Base-by-base conservation (phyloP, 345 rosid genomes). In the Eucalyptus brandiana region DNA sequence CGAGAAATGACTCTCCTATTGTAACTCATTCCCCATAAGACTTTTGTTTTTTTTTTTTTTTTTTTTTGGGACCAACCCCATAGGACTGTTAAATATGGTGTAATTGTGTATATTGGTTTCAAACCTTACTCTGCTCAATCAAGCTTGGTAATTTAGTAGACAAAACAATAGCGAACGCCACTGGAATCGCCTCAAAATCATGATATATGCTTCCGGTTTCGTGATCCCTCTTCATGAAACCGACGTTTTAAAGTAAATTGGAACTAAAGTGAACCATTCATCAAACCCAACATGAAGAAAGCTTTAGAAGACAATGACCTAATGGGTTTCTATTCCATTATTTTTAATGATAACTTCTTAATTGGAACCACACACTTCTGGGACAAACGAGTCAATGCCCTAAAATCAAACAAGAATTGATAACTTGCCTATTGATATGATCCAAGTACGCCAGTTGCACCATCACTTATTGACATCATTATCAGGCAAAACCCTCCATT, bases 341-440 rank as follows among this genome's bases (percentile, higher is more conserved):
- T 65, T 30, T 28, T 65, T 32, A n/a, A 65, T 15, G 32, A 14
- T 7, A 7, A n/a, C 18, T 65, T 65, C 72, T 65, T 65, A 65
- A 13, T n/a, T 13, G 32, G 32, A 14, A 14, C 72, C 2, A n/a
- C 72, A 30, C 72, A 65, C 19, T 65, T 65, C 5, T 65, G 72
- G 19, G 37, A 65, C 37, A 60, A 60, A 60, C 4, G 69, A 60
- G 17, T 28, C 69, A 60, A 60, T 14, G 19, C 37, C n/a, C 32
- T 32, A 30, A 65, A 65, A 65, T n/a, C 72, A 30, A 65, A 65
- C 72, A 65, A 65, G 0, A n/a, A 65, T 30, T 17, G 76, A 65
- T 65, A 0, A 65, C 0, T 0, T n/a, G 10, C 10, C n/a, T 0
- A 17, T 65, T 65, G 76, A 65, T 30, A 65, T n/a, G 76, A n/a